Percentiles rank a stretch among this genome's conserved stretches.
Conservation (phyloP, 306 rosid species). For the Cicer pinnatifidum region DNA sequence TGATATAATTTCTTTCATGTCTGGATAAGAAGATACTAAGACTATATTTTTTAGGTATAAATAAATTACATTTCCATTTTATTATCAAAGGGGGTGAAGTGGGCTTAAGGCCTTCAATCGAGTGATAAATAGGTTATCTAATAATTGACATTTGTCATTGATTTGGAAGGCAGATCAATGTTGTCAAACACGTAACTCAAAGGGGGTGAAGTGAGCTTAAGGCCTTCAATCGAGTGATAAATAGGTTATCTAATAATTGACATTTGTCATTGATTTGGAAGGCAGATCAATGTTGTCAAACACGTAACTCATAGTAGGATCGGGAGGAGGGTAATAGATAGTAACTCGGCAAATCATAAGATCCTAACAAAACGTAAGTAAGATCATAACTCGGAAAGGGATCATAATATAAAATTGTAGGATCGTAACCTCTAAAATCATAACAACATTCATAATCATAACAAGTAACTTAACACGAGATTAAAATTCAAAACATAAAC, state of each 20-base stretch:
- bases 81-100: constrained; percentile 11
- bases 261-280: constrained; percentile 33
- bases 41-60: constrained; percentile 18
- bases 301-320: no score
- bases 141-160: constrained; percentile 33
- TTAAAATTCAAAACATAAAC: no score
- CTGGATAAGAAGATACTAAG: constrained; percentile 27
- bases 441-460: no score
- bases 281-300: neutral
- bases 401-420: no score
- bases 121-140: constrained; percentile 37
- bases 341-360: no score
- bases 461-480: no score
- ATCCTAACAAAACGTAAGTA: no score
- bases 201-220: constrained; percentile 29
- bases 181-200: neutral
- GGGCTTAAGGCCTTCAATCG: constrained; percentile 32
- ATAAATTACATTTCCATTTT: constrained; percentile 21
- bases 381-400: no score
- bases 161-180: constrained; percentile 22
- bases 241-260: constrained; percentile 37
- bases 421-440: no score
- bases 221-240: constrained; percentile 27
- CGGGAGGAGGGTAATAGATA: no score
- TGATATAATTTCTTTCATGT: constrained; percentile 22